These are phyloP conservation scores for Elaeagnus macrophylla DNA, from an alignment of 306 rosid species.

Conservation along the genomic window DNA sequence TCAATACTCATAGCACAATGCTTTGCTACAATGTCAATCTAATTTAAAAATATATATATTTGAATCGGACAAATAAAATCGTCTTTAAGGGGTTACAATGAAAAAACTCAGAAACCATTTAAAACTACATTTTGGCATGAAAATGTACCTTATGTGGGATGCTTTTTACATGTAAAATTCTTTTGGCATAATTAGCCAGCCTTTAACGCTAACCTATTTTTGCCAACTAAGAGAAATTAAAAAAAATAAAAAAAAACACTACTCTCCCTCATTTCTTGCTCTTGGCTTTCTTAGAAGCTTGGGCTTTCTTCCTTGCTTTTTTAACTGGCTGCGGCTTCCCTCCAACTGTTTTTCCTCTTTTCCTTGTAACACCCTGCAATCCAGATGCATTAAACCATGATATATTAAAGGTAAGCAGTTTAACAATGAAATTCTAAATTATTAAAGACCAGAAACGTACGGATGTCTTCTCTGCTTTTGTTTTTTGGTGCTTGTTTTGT, in stretches of 20 bases:
- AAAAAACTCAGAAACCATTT: too few species aligned
- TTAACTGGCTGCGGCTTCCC: slow-evolving; percentile 66
- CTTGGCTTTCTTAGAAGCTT: slow-evolving; percentile 52
- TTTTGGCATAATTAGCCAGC: not conserved
- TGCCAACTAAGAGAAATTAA: slow-evolving; percentile 10
- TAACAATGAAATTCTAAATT: slow-evolving; percentile 9
- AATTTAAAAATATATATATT: too few species aligned
- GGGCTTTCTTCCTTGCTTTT: slow-evolving; percentile 58
- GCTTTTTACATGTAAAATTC: too few species aligned
- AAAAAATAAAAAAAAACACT: slow-evolving; percentile 1
- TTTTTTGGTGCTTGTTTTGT: slow-evolving; percentile 36
- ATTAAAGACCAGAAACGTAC: slow-evolving; percentile 37
- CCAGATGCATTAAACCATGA: slow-evolving; percentile 17
- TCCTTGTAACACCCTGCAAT: slow-evolving; percentile 58
- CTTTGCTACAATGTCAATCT: too few species aligned
- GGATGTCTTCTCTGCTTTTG: slow-evolving; percentile 55
- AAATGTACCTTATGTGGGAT: too few species aligned
- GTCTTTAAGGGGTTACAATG: too few species aligned
- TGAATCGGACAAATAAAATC: too few species aligned
- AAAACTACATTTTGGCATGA: too few species aligned
- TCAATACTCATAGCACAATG: too few species aligned
- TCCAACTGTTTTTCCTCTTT: slow-evolving; percentile 55
- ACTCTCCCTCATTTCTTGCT: slow-evolving; percentile 48
- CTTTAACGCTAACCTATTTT: slow-evolving; percentile 12
- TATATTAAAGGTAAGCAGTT: not conserved